Evolutionary conservation across 208 protist species (phyloP).

Genomic region (Crithidia fasciculata): DNA sequence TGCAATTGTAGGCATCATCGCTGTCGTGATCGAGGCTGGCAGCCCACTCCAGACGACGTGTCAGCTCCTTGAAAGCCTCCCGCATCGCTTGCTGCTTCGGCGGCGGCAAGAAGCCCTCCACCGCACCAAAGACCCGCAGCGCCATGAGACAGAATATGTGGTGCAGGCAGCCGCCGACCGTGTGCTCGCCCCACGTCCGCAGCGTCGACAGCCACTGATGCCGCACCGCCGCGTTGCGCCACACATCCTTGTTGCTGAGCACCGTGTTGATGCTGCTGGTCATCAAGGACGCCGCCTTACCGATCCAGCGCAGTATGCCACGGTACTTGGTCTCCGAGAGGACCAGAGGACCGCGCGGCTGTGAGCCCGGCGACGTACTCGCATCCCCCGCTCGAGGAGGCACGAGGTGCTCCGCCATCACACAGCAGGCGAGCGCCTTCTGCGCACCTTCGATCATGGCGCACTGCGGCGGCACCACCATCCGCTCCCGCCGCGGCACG

Average conservation of each 20-base stretch:
- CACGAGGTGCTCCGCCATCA: conserved; percentile 35
- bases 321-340: conserved; percentile 29
- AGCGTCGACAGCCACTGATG: conserved; percentile 30
- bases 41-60: background rate
- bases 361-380: background rate
- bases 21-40: background rate
- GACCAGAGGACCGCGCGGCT: no score
- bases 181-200: conserved; percentile 29
- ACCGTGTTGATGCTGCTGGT: conserved; percentile 1
- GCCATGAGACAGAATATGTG: conserved; percentile 46
- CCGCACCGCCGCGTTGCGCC: conserved; percentile 16
- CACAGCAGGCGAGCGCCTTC: conserved; percentile 47
- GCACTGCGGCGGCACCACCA: conserved; percentile 25
- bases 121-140: conserved; percentile 38
- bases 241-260: conserved; percentile 8
- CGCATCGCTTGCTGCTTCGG: conserved; percentile 26
- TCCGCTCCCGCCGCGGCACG: conserved; percentile 20
- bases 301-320: conserved; percentile 25
- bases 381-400: background rate
- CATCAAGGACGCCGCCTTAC: conserved; percentile 19
- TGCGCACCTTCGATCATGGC: conserved; percentile 37
- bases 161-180: conserved; percentile 39
- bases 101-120: conserved; percentile 14
- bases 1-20: conserved; percentile 7
- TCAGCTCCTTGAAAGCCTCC: conserved; percentile 20